phyloP scores from a whole-genome alignment of 2,329 filamentous ascomycete genomes.

The Coniella lustricola region DNA sequence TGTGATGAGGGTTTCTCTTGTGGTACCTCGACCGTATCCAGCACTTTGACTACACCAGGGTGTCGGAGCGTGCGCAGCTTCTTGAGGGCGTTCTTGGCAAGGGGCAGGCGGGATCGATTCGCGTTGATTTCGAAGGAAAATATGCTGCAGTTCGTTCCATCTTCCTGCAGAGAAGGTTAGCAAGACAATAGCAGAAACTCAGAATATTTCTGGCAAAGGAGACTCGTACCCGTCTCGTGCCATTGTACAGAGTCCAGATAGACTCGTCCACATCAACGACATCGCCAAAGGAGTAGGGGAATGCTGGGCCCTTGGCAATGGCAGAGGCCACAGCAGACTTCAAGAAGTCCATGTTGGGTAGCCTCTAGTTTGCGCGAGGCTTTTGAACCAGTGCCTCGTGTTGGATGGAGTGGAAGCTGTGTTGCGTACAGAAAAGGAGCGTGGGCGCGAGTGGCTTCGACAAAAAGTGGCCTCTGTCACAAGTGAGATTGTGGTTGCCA shows the following conservation, averaged over 20 bases:
- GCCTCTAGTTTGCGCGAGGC: conserved; percentile 3
- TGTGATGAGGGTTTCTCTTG: conserved; percentile 4
- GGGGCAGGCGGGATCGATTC: conserved; percentile 72
- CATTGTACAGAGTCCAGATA: conserved; percentile 95
- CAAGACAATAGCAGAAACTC: background rate
- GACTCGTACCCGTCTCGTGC: conserved; percentile 62
- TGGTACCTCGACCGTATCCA: conserved; percentile 85
- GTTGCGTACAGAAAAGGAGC: background rate
- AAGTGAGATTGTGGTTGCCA: background rate
- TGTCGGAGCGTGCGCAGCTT: conserved; percentile 91
- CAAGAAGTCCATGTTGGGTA: conserved; percentile 76
- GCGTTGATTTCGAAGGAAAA: conserved; percentile 87
- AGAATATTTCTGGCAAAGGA: no score
- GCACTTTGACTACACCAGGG: conserved; percentile 86
- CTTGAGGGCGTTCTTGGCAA: conserved; percentile 89
- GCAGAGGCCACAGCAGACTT: conserved; percentile 96
- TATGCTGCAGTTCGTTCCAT: conserved; percentile 89
- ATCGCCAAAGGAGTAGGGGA: conserved; percentile 90
- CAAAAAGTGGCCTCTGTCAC: background rate
- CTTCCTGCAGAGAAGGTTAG: conserved; percentile 56
- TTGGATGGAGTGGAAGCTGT: background rate
- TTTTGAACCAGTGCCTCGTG: no score
- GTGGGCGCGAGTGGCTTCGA: background rate
- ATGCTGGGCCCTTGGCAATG: conserved; percentile 88
- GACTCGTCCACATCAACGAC: conserved; percentile 86